Base-by-base conservation (phyloP, 2,329 filamentous ascomycete species). In the Neopestalotiopsis sp. region DNA sequence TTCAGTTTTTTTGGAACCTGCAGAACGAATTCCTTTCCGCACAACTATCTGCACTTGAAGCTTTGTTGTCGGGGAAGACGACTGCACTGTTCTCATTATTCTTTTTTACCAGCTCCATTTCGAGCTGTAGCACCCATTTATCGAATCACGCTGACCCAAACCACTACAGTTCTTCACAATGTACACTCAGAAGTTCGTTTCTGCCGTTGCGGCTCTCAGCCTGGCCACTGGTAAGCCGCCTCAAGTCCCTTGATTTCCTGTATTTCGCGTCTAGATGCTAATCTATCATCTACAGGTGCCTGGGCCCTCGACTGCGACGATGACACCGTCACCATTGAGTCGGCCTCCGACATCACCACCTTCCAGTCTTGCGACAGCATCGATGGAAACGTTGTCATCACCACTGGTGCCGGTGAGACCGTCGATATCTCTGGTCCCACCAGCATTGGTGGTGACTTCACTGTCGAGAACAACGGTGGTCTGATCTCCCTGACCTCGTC, bases 311-410 rank as follows among this genome's bases (percentile, higher is more conserved):
- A 72, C 65, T 82, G 79, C 76, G 76, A 76, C 63, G 76, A 79
- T 70, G 69, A 76, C 65, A 83, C 83, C 20, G 81, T 83, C 71
- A 90, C 88, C 73, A 86, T 94, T 83, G 86, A 86, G 80, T 90
- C 87, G 81, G 87, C 84, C 67, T 88, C 89, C 74, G 87, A 93
- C 77, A 90, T 88, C 68, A 86, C 85, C 20, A 79, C 79, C 63
- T 83, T 95, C 70, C 80, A 87, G 67, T 76, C 78, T 72, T 97
- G 95, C 88, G 79, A 82, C n/a, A 92, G 88, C 68, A 87, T 93
- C 78, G 82, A 88, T 65, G 94, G 92, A 76, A 86, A 88, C 79
- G 84, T 97, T 71, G 86, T 88, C 71, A 86, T 97, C 73, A 86
- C 85, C 71, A 83, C 85, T 49, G 78, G 80, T 65, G 86, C 90